Conservation (phyloP, 1,139 yeast genomes). For the Saccharomycopsis phalli region DNA sequence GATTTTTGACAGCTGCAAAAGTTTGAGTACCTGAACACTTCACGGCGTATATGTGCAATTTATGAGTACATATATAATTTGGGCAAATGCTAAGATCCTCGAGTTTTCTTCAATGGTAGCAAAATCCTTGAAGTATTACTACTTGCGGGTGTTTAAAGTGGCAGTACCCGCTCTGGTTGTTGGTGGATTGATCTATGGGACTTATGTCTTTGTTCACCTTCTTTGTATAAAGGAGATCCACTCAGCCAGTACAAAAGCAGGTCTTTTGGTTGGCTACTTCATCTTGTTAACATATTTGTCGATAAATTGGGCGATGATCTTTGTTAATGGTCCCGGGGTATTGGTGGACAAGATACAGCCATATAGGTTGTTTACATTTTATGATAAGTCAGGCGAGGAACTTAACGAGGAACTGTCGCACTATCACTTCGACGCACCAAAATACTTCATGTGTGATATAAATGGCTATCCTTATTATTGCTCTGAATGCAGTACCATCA, state of each 20-base stretch:
- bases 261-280: constrained; percentile 9
- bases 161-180: constrained; percentile 11
- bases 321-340: constrained; percentile 17
- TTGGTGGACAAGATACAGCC: constrained; percentile 12
- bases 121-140: too few relatives aligned
- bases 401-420: too few relatives aligned
- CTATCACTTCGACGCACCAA: constrained; percentile 27
- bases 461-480: constrained; percentile 60
- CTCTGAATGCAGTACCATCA: constrained; percentile 42
- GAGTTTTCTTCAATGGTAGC: too few relatives aligned
- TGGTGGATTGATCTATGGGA: constrained; percentile 7
- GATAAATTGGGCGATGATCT: constrained; percentile 16
- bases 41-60: too few relatives aligned
- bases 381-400: constrained; percentile 10
- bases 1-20: too few relatives aligned
- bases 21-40: too few relatives aligned
- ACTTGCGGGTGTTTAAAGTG: too few relatives aligned
- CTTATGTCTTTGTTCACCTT: constrained; percentile 11
- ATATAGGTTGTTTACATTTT: constrained; percentile 15
- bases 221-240: constrained; percentile 5
- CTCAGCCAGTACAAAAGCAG: background rate
- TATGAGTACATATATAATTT: too few relatives aligned
- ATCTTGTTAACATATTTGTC: constrained; percentile 5
- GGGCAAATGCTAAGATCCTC: too few relatives aligned
- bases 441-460: constrained; percentile 45